Evolutionary conservation across 371 early-diverging fungal species (phyloP).

Genomic region (Syncephalastrum contaminatum): DNA sequence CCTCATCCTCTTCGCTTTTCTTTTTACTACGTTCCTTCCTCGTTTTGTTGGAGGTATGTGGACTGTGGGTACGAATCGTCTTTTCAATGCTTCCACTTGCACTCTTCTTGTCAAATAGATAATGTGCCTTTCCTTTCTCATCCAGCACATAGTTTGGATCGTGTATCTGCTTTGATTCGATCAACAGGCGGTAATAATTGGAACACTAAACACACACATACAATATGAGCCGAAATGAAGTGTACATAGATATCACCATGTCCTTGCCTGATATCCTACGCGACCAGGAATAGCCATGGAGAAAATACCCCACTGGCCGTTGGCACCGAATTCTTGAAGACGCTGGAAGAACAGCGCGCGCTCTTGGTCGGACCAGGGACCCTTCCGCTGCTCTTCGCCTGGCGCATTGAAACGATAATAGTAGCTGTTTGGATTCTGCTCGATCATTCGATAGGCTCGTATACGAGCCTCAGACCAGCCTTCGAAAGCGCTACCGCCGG

Average conservation of each 20-base stretch:
- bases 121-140: constrained; percentile 83
- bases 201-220: constrained; percentile 66
- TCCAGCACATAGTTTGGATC: constrained; percentile 89
- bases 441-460: constrained; percentile 83
- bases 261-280: constrained; percentile 85
- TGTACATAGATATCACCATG: background rate
- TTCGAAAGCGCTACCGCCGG: constrained; percentile 66
- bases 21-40: background rate
- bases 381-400: constrained; percentile 88
- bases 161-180: constrained; percentile 76
- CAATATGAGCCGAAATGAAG: background rate
- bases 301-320: constrained; percentile 94
- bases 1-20: background rate
- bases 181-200: constrained; percentile 85
- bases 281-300: constrained; percentile 91
- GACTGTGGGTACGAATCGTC: constrained; percentile 71
- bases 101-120: constrained; percentile 79
- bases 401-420: constrained; percentile 97
- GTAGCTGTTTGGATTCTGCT: constrained; percentile 89
- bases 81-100: constrained; percentile 73
- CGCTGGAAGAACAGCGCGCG: constrained; percentile 76
- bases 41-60: constrained; percentile 20
- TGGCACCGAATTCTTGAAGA: constrained; percentile 80
- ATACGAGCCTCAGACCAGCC: constrained; percentile 90
- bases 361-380: constrained; percentile 84